Evolutionary conservation across 1,284 basidiomycete genomes (phyloP), one percentile per base, ranked within the genome.

Genomic region (Ceratobasidium papillatum): DNA sequence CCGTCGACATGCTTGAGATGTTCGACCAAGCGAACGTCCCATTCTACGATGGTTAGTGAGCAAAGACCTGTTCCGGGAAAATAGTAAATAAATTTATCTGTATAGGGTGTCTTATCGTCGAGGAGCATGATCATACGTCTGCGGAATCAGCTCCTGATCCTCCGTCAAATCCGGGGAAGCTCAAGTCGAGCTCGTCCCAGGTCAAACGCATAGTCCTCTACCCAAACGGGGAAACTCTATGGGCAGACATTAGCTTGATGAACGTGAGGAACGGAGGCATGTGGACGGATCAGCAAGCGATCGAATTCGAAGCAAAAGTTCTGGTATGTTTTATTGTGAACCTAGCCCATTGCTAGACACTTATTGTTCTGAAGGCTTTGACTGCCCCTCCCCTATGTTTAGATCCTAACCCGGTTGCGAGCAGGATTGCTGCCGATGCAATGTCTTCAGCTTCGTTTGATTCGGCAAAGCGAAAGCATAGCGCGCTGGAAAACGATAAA

Each of bases 381-480:
- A 93, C 90, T 1, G 83, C 90, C 0, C 86, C 89, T 11, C 89
- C 92, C 7, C 83, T 94, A 49, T 94, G 92, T 80, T 85, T 94
- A 27, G 88, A 91, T 76, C 92, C 92, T 1, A 87, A 94, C 78
- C 88, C 90, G 0, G 89, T 90, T 79, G 84, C 94, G 34, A 87
- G 88, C 19, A 88, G 92, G 30, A 86, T 92, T 30, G 91, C 87
- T 12, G 94, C 94, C 79, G 87, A 88, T 77, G 85, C 91, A 2
- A 82, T 91, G 61, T 83, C 90, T 65, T 89, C 90, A 0, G 90
- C 92, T 0, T 82, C 85, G 9, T 73, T 76, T 8, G 62, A 74
- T n/a, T 89, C 92, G 0, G 83, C 92, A 73, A 94, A 93, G 78
- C 87, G 92, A n/a, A 94, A 94, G 80, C 89, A 90, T 8, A 87